These are phyloP conservation scores for Vanderwaltozyma tropicalis DNA, from an alignment of 805 yeast genomes.

Conservation along the genomic window DNA sequence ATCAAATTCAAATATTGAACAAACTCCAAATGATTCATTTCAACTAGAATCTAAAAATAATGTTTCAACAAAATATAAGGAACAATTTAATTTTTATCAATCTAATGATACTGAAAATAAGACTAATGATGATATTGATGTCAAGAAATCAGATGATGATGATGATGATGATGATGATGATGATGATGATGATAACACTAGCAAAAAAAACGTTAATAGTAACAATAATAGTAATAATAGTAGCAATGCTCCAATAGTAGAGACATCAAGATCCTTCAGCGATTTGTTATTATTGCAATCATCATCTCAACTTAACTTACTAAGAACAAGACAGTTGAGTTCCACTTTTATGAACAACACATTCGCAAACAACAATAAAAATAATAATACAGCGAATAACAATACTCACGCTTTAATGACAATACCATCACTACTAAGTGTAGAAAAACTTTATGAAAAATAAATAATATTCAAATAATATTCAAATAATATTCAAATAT, in stretches of 20 bases:
- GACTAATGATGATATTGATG: background rate
- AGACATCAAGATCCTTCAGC: slow-evolving; percentile 20
- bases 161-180: too few relatives aligned
- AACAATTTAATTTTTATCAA: background rate
- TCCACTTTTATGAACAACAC: background rate
- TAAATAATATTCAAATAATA: background rate
- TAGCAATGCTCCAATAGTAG: slow-evolving; percentile 4
- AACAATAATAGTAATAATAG: background rate
- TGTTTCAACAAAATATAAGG: too few relatives aligned
- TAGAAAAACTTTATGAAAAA: background rate
- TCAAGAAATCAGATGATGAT: background rate
- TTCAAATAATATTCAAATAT: background rate
- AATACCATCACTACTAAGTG: slow-evolving; percentile 1
- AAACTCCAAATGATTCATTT: too few relatives aligned
- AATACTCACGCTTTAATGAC: background rate
- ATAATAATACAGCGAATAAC: background rate
- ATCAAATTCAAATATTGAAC: background rate
- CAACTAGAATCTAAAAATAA: too few relatives aligned
- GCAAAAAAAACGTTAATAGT: background rate
- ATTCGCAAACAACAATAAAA: background rate
- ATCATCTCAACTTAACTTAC: slow-evolving; percentile 1
- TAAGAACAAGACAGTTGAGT: background rate
- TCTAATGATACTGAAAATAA: background rate
- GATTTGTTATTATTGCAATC: slow-evolving; percentile 15
- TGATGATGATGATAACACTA: background rate